These are phyloP conservation scores for Leucocoprinus leucothites DNA, from an alignment of 768 basidiomycete species.

Conservation along the genomic window DNA sequence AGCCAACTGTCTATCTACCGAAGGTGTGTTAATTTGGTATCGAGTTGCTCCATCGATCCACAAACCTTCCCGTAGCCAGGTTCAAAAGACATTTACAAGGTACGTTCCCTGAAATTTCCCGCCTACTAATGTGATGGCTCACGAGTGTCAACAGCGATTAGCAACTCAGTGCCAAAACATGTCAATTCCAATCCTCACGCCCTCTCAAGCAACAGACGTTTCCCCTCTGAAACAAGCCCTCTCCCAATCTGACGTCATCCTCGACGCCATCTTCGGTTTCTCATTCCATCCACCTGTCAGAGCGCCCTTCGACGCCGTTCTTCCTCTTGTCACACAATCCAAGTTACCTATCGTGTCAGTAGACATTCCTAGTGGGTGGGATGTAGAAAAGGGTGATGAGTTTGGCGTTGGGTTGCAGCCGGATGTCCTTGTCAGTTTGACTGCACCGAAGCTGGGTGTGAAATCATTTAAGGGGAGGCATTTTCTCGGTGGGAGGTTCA, in stretches of 20 bases:
- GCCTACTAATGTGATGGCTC: not conserved
- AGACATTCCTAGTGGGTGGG: constrained; percentile 97
- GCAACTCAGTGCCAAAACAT: constrained; percentile 88
- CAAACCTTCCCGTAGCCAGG: constrained; percentile 63
- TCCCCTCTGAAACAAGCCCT: constrained; percentile 49
- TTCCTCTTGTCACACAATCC: constrained; percentile 62
- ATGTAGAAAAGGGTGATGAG: constrained; percentile 76
- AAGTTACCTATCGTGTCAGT: constrained; percentile 85
- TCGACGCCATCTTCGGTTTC: constrained; percentile 98
- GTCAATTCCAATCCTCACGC: constrained; percentile 68
- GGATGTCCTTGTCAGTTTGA: constrained; percentile 83
- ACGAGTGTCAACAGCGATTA: constrained; percentile 52
- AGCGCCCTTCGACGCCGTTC: constrained; percentile 77
- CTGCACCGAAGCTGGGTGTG: constrained; percentile 92
- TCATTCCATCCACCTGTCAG: constrained; percentile 93
- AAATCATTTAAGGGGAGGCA: constrained; percentile 75
- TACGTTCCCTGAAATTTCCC: constrained; percentile 19
- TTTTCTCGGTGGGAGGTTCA: constrained; percentile 92
- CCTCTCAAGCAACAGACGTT: constrained; percentile 37
- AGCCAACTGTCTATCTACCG: constrained; percentile 88
- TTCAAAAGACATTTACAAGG: constrained; percentile 90
- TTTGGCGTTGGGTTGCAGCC: constrained; percentile 61
- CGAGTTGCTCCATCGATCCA: no score
- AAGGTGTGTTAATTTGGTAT: constrained; percentile 77
- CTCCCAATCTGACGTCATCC: constrained; percentile 68